Percentiles rank a stretch among this genome's conserved stretches.
These are phyloP conservation scores for Tubosaeta sp. DNA, from an alignment of 768 basidiomycete species.

Conservation along the genomic window DNA sequence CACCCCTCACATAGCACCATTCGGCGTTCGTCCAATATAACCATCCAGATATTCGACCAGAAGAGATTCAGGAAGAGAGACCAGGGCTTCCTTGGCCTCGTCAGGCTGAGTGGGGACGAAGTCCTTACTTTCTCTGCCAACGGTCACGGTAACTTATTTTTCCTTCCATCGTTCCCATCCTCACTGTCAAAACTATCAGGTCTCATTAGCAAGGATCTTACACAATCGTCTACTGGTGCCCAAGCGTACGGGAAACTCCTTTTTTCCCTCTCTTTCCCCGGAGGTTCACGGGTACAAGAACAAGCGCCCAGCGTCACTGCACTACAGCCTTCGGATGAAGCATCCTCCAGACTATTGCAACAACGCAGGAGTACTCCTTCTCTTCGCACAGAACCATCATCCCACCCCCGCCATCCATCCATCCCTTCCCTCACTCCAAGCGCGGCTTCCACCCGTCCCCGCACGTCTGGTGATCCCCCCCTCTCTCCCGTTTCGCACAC, in stretches of 20 bases:
- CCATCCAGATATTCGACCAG: constrained; percentile 88
- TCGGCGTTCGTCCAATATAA: constrained; percentile 68
- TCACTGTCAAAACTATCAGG: constrained; percentile 35
- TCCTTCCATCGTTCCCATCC: background rate
- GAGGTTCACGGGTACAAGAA: constrained; percentile 17
- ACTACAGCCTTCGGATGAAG: constrained; percentile 12
- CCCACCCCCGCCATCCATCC: constrained; percentile 16
- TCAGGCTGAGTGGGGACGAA: constrained; percentile 52
- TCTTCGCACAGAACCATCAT: constrained; percentile 17
- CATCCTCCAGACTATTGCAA: constrained; percentile 9
- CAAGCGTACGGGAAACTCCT: constrained; percentile 81
- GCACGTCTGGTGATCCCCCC: constrained; percentile 14
- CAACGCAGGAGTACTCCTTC: constrained; percentile 22
- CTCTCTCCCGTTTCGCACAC: constrained; percentile 11
- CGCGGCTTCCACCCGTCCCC: constrained; percentile 10
- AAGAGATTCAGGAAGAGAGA: constrained; percentile 84
- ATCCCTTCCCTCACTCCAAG: constrained; percentile 17
- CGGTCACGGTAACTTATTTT: constrained; percentile 37
- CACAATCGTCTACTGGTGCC: constrained; percentile 20
- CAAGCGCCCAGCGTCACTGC: constrained; percentile 16
- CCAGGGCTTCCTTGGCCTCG: constrained; percentile 68
- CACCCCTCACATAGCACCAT: constrained; percentile 46
- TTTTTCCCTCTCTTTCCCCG: constrained; percentile 52
- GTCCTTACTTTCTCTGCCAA: constrained; percentile 46
- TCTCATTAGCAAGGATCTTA: constrained; percentile 64